Evolutionary conservation across 805 yeast genomes (phyloP).

Genomic region (Candida maesae): DNA sequence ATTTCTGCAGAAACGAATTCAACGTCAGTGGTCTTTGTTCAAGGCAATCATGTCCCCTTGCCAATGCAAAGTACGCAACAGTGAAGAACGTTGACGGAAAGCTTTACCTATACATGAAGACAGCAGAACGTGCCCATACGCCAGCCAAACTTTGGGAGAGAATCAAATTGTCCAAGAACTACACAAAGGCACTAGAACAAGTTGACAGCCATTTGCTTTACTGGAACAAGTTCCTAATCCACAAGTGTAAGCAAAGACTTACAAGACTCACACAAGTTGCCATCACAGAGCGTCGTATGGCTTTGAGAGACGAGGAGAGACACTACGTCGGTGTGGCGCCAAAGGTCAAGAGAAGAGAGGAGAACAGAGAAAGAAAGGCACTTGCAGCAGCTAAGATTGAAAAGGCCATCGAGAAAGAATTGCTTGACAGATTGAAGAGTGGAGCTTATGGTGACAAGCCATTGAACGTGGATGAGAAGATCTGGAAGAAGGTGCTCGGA

Average conservation of each 20-base stretch:
- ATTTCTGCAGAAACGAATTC: constrained; percentile 93
- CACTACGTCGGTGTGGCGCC: constrained; percentile 90
- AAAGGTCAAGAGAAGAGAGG: constrained; percentile 92
- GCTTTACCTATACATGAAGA: constrained; percentile 87
- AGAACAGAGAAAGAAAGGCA: constrained; percentile 93
- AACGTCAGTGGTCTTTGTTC: constrained; percentile 93
- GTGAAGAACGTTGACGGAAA: constrained; percentile 77
- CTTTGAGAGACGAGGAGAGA: constrained; percentile 86
- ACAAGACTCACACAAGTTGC: constrained; percentile 95
- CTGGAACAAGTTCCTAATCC: constrained; percentile 90
- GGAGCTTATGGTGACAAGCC: constrained; percentile 99
- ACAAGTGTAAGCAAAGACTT: constrained; percentile 93
- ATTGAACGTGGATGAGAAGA: constrained; percentile 89
- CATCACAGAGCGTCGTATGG: constrained; percentile 89
- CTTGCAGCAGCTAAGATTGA: constrained; percentile 95
- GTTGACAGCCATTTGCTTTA: constrained; percentile 82
- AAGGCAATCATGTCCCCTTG: constrained; percentile 93
- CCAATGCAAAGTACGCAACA: constrained; percentile 89
- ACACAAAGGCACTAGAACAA: constrained; percentile 81
- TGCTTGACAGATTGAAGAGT: constrained; percentile 88
- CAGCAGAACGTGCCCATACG: constrained; percentile 95
- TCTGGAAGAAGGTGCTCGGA: constrained; percentile 93
- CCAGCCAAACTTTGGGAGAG: constrained; percentile 96
- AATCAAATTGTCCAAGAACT: constrained; percentile 84
- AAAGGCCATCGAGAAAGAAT: constrained; percentile 92